A percentile compares a stretch with the other conserved stretches of the same genome.
phyloP scores from a whole-genome alignment of 768 basidiomycete genomes.

The Podaxis sp. region DNA sequence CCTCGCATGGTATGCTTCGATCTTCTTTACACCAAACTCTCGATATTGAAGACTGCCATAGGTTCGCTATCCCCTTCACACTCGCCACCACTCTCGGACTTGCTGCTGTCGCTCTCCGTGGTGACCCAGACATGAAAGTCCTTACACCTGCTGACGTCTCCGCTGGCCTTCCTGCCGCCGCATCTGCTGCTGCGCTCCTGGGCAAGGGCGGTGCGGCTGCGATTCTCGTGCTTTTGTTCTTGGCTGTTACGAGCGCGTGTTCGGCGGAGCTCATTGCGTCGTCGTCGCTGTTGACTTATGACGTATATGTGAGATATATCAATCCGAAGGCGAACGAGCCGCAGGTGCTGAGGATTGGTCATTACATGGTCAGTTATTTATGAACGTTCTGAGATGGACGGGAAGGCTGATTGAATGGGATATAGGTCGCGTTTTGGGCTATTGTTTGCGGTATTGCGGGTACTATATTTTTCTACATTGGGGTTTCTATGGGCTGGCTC shows the following conservation, averaged over 20 bases:
- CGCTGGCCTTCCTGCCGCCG: slow-evolving; percentile 84
- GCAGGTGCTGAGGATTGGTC: slow-evolving; percentile 69
- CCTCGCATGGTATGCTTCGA: slow-evolving; percentile 64
- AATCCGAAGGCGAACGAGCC: slow-evolving; percentile 77
- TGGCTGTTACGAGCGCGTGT: slow-evolving; percentile 76
- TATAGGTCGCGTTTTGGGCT: slow-evolving; percentile 65
- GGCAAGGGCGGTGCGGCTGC: slow-evolving; percentile 80
- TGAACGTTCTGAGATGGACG: not conserved
- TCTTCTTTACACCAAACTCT: not conserved
- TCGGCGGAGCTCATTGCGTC: slow-evolving; percentile 93
- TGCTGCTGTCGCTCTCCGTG: slow-evolving; percentile 77
- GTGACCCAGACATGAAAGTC: slow-evolving; percentile 50
- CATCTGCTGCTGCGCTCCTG: slow-evolving; percentile 79
- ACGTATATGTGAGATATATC: slow-evolving; percentile 83
- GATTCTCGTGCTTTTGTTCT: slow-evolving; percentile 77
- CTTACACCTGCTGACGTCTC: slow-evolving; percentile 64
- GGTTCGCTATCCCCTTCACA: slow-evolving; percentile 84
- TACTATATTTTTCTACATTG: slow-evolving; percentile 85
- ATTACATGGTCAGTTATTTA: slow-evolving; percentile 48
- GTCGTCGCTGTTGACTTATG: slow-evolving; percentile 79
- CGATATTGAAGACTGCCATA: slow-evolving; percentile 18
- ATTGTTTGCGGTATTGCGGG: slow-evolving; percentile 82
- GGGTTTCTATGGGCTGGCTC: slow-evolving; percentile 92
- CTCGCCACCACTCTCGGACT: slow-evolving; percentile 89
- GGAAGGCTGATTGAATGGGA: not conserved